Conservation (phyloP, 169 alveolate genomes). For the Besnoitia besnoiti region DNA sequence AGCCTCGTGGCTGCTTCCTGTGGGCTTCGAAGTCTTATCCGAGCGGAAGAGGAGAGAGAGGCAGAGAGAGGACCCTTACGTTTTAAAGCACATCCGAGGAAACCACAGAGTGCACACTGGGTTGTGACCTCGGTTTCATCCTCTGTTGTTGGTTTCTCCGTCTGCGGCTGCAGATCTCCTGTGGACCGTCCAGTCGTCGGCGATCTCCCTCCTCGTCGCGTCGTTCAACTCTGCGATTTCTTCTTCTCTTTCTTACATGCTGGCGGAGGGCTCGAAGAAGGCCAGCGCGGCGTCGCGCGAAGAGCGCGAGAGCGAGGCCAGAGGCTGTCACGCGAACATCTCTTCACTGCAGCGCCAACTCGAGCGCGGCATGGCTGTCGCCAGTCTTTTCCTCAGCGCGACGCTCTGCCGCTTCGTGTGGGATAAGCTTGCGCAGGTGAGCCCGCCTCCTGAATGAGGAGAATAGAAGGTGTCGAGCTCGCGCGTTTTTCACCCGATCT, state of each 20-base stretch:
- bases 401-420: slow-evolving; percentile 4
- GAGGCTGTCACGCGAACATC: not conserved
- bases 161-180: not conserved
- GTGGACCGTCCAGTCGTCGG: not conserved
- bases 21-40: no score
- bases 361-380: not conserved
- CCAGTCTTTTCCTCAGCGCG: slow-evolving; percentile 5
- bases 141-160: not conserved
- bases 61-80: no score
- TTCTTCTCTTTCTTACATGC: not conserved
- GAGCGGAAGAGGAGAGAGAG: no score
- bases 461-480: no score
- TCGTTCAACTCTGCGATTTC: not conserved
- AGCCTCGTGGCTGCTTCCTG: not conserved
- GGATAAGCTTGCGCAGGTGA: slow-evolving; percentile 23
- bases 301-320: not conserved
- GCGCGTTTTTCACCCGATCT: no score
- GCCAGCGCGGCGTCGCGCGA: not conserved
- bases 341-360: not conserved
- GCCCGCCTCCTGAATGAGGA: no score
- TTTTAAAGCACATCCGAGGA: no score
- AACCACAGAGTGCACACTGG: no score
- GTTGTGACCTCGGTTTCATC: not conserved
- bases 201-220: not conserved
- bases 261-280: not conserved